phyloP scores from a whole-genome alignment of 805 yeast genomes.

The Saturnispora saitoi region DNA sequence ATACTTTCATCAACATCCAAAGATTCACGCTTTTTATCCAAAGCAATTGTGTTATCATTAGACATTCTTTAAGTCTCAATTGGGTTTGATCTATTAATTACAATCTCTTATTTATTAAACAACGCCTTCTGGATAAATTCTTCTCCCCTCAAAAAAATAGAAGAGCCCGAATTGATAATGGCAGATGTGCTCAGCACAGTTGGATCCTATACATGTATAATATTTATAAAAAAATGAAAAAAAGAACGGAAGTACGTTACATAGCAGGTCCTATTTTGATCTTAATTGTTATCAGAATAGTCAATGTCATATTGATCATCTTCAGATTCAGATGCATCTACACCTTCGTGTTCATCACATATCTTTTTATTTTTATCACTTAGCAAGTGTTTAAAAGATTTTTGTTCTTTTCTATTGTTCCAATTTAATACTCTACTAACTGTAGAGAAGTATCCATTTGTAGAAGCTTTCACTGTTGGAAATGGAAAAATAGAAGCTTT shows the following conservation, averaged over 20 bases:
- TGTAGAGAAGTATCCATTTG: slow-evolving; percentile 73
- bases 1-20: not conserved
- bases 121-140: not conserved
- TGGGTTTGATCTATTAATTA: not conserved
- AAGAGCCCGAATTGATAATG: not conserved
- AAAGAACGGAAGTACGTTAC: not conserved
- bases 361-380: slow-evolving; percentile 45
- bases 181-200: slow-evolving; percentile 8
- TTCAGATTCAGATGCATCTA: slow-evolving; percentile 7
- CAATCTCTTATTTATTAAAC: not conserved
- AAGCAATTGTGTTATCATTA: not conserved
- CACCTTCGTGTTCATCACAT: slow-evolving; percentile 11
- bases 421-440: slow-evolving; percentile 83
- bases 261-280: not conserved
- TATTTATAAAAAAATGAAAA: not conserved
- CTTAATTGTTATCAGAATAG: slow-evolving; percentile 20
- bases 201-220: not conserved
- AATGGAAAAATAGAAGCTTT: slow-evolving; percentile 86
- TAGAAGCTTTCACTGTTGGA: slow-evolving; percentile 77
- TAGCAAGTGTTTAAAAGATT: slow-evolving; percentile 58
- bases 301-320: slow-evolving; percentile 27
- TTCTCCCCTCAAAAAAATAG: not conserved
- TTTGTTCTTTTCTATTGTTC: slow-evolving; percentile 87
- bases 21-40: not conserved
- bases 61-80: not conserved